Percentiles rank a stretch among this genome's conserved stretches.
Evolutionary conservation across 2,329 filamentous ascomycete species (phyloP).

Genomic region (Claviceps capensis): DNA sequence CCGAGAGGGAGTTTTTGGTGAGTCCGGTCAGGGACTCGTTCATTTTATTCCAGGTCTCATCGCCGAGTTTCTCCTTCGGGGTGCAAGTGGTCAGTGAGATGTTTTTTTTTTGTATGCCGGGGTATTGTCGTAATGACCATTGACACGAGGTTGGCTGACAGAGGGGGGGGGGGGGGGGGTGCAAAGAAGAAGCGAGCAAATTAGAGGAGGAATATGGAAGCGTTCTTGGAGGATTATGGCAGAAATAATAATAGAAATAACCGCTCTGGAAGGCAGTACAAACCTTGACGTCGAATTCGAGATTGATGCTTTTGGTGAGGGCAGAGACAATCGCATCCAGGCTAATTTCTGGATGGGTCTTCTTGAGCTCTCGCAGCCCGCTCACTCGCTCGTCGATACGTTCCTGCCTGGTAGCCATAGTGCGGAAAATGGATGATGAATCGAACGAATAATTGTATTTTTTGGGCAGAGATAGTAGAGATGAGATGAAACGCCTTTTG

Average conservation of each 20-base stretch:
- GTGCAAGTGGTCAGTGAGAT: neutral
- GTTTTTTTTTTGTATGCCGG: neutral
- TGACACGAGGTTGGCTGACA: too few relatives aligned
- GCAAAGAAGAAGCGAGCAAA: neutral
- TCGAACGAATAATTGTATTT: too few relatives aligned
- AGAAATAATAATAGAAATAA: too few relatives aligned
- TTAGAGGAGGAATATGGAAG: neutral
- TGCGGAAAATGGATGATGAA: too few relatives aligned
- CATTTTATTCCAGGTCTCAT: neutral
- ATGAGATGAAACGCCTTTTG: too few relatives aligned
- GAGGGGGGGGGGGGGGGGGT: too few relatives aligned
- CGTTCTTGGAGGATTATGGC: neutral
- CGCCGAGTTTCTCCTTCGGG: neutral
- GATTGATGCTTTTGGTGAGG: neutral
- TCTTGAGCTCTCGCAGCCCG: neutral
- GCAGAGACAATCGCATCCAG: neutral
- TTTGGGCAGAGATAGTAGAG: too few relatives aligned
- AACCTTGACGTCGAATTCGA: conserved; percentile 1
- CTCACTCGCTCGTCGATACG: neutral
- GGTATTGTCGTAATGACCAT: too few relatives aligned
- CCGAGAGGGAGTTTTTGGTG: too few relatives aligned
- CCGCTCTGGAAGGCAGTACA: too few relatives aligned
- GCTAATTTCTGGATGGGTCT: neutral
- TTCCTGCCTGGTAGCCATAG: neutral
- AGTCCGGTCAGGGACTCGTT: neutral